Base-by-base conservation (phyloP, 2,329 filamentous ascomycete species). In the Zalaria sp. region DNA sequence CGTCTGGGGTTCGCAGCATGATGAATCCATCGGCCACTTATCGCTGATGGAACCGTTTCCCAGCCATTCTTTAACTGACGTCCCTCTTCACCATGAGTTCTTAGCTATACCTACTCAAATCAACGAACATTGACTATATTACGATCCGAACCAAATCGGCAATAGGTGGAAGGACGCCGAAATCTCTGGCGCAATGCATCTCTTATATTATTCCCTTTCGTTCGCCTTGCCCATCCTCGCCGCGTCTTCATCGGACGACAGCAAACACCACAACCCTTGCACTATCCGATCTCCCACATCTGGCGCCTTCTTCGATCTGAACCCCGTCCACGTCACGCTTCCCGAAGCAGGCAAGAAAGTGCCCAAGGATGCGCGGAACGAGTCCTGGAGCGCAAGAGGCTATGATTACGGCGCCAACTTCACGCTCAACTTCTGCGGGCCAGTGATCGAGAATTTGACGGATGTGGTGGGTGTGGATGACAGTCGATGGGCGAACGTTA, bases 371-470 rank as follows among this genome's bases (percentile, higher is more conserved):
- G 69, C 66, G 8, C 73, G 78, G 34, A 69, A 69, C 42, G 68
- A 74, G 46, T 79, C 69, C 54, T 74, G 72, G 66, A 70, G 76
- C 48, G 77, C 81, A 5, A 73, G 73, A 45, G 84, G 84, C 29
- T 82, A 78, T 58, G 84, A 89, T 61, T 84, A 87, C 51, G 77
- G 75, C 47, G 75, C 77, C 48, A 89, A 89, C 64, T 91, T 91
- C 55, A 89, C 83, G 2, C 57, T 89, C 53, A 91, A 91, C 62
- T 79, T 91, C 51, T 91, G 84, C 64, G 78, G 72, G 31, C 69
- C 82, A 1, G 81, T 88, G n/a, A 72, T 87, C 10, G 75, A 82
- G 51, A 65, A 73, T 10, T 35, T 61, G 27, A 51, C 55, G 27
- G 52, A 58, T 43, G 50, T 48, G 4, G 70, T 74, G 7, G 82